A percentile compares a stretch with the other conserved stretches of the same genome.
These are phyloP conservation scores for Xylariaceae sp. DNA, from an alignment of 2,329 filamentous ascomycete species.

Conservation along the genomic window DNA sequence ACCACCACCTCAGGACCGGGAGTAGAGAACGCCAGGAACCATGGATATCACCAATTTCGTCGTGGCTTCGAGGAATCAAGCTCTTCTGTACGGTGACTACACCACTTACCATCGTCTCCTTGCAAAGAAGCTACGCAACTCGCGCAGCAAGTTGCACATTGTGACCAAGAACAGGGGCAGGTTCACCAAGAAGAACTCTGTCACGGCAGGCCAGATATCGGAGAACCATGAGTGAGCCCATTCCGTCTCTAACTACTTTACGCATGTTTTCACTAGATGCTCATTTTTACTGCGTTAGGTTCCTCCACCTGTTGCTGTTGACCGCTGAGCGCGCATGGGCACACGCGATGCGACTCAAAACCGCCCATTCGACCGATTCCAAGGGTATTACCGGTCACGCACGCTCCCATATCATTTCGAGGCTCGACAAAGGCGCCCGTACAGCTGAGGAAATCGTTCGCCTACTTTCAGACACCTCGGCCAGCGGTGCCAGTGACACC, in stretches of 20 bases:
- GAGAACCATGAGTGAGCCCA: conserved; percentile 69
- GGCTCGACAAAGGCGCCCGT: conserved; percentile 73
- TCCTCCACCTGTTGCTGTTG: conserved; percentile 74
- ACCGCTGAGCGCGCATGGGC: conserved; percentile 91
- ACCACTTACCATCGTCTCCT: conserved; percentile 77
- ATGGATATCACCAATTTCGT: conserved; percentile 94
- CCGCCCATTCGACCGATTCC: conserved; percentile 71
- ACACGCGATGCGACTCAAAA: conserved; percentile 92
- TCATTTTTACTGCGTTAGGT: no score
- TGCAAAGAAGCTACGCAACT: conserved; percentile 74
- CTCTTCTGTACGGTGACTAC: conserved; percentile 85
- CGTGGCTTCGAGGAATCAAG: conserved; percentile 73
- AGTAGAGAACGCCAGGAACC: neutral
- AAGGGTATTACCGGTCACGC: conserved; percentile 76
- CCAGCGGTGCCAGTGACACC: conserved; percentile 61
- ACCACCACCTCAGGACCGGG: no score
- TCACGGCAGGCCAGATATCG: conserved; percentile 72
- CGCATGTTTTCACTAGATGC: conserved; percentile 2
- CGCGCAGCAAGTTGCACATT: conserved; percentile 80
- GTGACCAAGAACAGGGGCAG: conserved; percentile 83
- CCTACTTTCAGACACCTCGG: conserved; percentile 57
- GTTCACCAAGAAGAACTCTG: conserved; percentile 64
- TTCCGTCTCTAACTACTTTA: neutral
- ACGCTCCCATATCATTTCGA: conserved; percentile 83
- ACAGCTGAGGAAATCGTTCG: conserved; percentile 65